Evolutionary conservation across 768 basidiomycete genomes (phyloP), one percentile per base, ranked within the genome.

Genomic region (Collybia mongolica): DNA sequence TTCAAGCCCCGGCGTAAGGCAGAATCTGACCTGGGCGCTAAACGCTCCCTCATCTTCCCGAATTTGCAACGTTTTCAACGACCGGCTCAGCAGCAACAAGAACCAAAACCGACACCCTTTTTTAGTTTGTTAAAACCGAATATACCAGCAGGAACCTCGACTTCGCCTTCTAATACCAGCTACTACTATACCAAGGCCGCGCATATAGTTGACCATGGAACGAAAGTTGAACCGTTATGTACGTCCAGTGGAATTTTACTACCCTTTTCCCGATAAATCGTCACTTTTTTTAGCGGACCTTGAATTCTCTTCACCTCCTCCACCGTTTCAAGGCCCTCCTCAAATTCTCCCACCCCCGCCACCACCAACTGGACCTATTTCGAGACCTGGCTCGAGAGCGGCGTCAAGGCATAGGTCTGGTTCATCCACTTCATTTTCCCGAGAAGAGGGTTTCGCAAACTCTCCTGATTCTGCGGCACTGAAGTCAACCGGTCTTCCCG

Each of bases 301-400:
- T 23, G 39, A 36, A 18, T 39, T 37, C 20, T 53, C 52, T 6
- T 46, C 51, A 2, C 46, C 46, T 17, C 52, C 52, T 19, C 52
- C 37, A 11, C 11, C 41, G 46, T 42, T 29, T 39, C 19, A 24
- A 35, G 22, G 19, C 39, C 54, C 55, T 45, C 50, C 46, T 15
- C 54, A 59, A 22, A 54, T 56, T 44, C 48, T 49, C 9, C 57
- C 54, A 7, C 55, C 55, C 5, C 57, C 52, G n/a, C 41, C 38
- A 12, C 52, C 57, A 20, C 52, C 52, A 0, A 18, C 46, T 18
- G 49, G 26, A 14, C 54, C 54, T 6, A 53, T 51, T 9, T 55
- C 57, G 22, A 49, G 54, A 6, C 48, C 57, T 9, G 26, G 29
- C n/a, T 49, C 54, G 3, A 40, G 44, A 29, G 44, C 51, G 9